These are phyloP conservation scores for Solanum tarapatanum DNA, from an alignment of 257 asterid genomes.

Conservation along the genomic window DNA sequence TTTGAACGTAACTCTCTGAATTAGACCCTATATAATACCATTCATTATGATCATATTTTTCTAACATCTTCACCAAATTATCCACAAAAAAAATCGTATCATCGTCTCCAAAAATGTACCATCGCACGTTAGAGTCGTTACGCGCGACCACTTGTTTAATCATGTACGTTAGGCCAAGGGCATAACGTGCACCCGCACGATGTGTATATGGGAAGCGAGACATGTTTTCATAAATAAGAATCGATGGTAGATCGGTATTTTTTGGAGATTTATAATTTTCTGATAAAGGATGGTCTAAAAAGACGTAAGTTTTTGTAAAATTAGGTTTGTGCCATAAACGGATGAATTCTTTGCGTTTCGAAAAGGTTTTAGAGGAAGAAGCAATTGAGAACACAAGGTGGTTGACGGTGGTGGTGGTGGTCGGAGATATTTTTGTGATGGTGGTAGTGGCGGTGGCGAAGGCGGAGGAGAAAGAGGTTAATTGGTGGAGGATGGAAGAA, in stretches of 20 bases:
- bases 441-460: background rate
- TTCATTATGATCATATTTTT: constrained; percentile 42
- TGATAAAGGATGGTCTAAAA: background rate
- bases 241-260: background rate
- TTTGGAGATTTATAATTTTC: background rate
- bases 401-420: background rate
- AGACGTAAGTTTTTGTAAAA: background rate
- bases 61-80: constrained; percentile 41
- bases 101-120: constrained; percentile 77
- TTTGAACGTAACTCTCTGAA: constrained; percentile 70
- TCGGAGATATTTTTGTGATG: background rate
- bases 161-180: background rate
- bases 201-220: background rate
- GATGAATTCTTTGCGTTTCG: background rate
- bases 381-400: constrained; percentile 7
- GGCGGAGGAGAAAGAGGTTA: background rate
- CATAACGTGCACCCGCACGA: background rate
- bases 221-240: background rate
- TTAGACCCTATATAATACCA: constrained; percentile 55
- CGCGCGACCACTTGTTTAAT: background rate
- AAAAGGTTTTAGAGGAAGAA: constrained; percentile 4
- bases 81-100: constrained; percentile 54
- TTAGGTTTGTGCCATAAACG: background rate
- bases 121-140: constrained; percentile 24
- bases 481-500: background rate